Evolutionary conservation across 345 rosid genomes (phyloP).

Genomic region (Murraya koenigii): DNA sequence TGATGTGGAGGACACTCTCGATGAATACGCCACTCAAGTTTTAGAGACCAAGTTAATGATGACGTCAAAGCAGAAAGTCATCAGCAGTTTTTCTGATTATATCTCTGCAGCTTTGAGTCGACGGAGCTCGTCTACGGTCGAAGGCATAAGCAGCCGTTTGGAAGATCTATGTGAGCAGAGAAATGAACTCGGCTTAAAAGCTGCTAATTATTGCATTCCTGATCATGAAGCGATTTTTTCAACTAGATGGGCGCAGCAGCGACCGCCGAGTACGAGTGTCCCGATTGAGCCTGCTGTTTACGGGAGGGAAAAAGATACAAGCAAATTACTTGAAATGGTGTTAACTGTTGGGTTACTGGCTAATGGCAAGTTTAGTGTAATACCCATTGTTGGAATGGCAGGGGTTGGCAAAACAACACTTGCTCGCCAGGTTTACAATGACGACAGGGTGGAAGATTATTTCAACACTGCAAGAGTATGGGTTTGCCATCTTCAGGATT

Average conservation of each 20-base stretch:
- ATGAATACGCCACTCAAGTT: background rate
- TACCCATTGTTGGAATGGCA: background rate
- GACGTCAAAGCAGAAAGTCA: background rate
- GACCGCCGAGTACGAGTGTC: background rate
- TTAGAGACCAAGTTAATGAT: background rate
- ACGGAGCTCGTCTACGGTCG: too few relatives aligned
- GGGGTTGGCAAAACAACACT: background rate
- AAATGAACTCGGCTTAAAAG: background rate
- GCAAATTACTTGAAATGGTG: background rate
- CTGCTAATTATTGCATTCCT: too few relatives aligned
- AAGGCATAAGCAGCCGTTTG: too few relatives aligned
- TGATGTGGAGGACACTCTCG: background rate
- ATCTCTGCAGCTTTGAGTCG: too few relatives aligned
- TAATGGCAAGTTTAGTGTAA: background rate
- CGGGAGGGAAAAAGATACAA: background rate
- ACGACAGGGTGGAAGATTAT: background rate
- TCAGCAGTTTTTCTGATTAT: too few relatives aligned
- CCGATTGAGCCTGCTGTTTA: background rate
- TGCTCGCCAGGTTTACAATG: background rate
- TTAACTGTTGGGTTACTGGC: background rate
- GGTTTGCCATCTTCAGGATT: background rate
- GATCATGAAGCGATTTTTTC: background rate
- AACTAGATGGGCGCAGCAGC: background rate
- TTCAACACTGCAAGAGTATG: background rate
- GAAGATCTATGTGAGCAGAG: too few relatives aligned